Conservation (phyloP, 169 alveolate genomes). For the Plasmodium gonderi region DNA sequence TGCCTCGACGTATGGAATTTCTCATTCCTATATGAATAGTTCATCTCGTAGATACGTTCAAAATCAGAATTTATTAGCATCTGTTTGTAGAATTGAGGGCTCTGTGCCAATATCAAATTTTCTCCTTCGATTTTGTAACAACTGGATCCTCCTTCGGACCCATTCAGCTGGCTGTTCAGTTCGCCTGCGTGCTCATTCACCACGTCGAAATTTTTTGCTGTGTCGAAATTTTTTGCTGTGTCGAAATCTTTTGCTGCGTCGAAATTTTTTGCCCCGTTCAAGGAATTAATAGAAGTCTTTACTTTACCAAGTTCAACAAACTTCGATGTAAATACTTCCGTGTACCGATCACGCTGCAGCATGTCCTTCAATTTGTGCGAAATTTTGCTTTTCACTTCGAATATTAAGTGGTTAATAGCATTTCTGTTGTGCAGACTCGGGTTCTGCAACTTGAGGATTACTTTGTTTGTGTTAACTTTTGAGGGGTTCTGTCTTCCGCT, state of each 20-base stretch:
- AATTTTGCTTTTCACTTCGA: conserved; percentile 10
- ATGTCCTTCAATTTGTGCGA: background rate
- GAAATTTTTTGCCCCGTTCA: too few species aligned
- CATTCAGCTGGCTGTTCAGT: background rate
- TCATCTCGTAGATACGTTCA: conserved; percentile 31
- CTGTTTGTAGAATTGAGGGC: conserved; percentile 56
- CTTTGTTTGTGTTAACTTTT: background rate
- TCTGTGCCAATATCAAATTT: conserved; percentile 35
- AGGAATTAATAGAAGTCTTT: background rate
- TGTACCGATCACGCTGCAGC: conserved; percentile 8
- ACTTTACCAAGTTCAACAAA: background rate
- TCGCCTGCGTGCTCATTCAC: background rate
- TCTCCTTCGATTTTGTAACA: conserved; percentile 27
- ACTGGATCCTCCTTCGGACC: conserved; percentile 39
- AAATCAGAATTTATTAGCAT: conserved; percentile 44
- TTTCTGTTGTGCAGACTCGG: conserved; percentile 16
- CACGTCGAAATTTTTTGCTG: too few species aligned
- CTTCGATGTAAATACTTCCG: conserved; percentile 36
- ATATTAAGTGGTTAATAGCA: conserved; percentile 7
- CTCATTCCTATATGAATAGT: conserved; percentile 51
- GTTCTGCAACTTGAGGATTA: background rate
- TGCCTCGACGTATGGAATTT: conserved; percentile 39
- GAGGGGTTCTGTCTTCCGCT: too few species aligned
- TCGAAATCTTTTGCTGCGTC: too few species aligned
- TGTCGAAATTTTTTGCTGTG: too few species aligned